Percentiles rank a stretch among this genome's conserved stretches.
Evolutionary conservation across 192 early-diverging fungal genomes (phyloP).

Genomic region (Mortierella claussenii): DNA sequence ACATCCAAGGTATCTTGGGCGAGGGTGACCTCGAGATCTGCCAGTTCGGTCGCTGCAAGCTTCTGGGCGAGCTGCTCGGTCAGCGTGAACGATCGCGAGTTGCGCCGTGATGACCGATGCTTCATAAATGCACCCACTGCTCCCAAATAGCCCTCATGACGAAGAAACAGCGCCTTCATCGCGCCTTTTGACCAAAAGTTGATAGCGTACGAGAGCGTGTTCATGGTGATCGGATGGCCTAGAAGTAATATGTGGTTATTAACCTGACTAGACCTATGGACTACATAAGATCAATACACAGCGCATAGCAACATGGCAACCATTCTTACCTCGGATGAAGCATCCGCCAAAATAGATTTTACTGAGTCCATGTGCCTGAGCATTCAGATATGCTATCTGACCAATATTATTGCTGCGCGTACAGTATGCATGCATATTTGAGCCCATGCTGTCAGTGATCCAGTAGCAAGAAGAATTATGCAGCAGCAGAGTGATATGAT

Average conservation of each 20-base stretch:
- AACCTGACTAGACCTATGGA: not conserved
- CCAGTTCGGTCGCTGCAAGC: conserved; percentile 21
- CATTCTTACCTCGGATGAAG: conserved; percentile 86
- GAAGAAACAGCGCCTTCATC: conserved; percentile 93
- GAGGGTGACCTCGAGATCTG: conserved; percentile 33
- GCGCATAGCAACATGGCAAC: too few species aligned
- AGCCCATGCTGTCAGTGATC: too few species aligned
- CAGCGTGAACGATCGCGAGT: conserved; percentile 47
- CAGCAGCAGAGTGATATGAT: not conserved
- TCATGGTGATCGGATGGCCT: conserved; percentile 97
- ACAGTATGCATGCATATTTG: too few species aligned
- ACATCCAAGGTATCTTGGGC: conserved; percentile 51
- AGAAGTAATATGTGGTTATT: too few species aligned
- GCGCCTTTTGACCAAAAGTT: conserved; percentile 97
- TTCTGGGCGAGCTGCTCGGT: conserved; percentile 40
- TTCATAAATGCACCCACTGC: conserved; percentile 84
- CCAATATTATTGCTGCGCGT: conserved; percentile 93
- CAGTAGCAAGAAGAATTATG: too few species aligned
- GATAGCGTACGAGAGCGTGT: conserved; percentile 96
- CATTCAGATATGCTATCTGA: conserved; percentile 98
- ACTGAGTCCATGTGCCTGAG: conserved; percentile 87
- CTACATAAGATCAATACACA: not conserved
- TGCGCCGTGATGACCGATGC: conserved; percentile 39
- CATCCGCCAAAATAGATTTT: conserved; percentile 98
- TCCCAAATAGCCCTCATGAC: conserved; percentile 97